Conservation (phyloP, 2,329 filamentous ascomycete genomes). For the Davidsoniella eucalypti region DNA sequence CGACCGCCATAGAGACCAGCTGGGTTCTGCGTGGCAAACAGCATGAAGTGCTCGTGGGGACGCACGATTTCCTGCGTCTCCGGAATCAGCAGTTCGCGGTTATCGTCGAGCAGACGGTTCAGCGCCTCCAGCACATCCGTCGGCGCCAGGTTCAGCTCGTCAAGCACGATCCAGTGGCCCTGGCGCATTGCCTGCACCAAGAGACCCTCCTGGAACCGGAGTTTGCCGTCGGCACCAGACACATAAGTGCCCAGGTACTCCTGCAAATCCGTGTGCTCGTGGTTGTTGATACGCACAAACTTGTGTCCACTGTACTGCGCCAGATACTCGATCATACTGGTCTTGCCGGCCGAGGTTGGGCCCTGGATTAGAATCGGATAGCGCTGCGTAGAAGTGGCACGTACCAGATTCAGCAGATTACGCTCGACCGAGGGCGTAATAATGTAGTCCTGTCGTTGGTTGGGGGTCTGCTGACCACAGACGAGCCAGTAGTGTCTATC, state of each 20-base stretch:
- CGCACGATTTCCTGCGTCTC: constrained; percentile 90
- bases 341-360: constrained; percentile 93
- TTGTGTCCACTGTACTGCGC: constrained; percentile 94
- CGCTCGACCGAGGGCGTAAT: constrained; percentile 89
- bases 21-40: constrained; percentile 96
- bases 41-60: constrained; percentile 88
- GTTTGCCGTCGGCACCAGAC: constrained; percentile 66
- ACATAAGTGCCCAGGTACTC: constrained; percentile 94
- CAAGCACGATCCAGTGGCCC: constrained; percentile 94
- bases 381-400: constrained; percentile 77
- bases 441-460: constrained; percentile 79
- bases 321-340: constrained; percentile 97
- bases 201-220: constrained; percentile 84
- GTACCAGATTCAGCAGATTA: constrained; percentile 85
- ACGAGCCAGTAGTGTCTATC: constrained; percentile 78
- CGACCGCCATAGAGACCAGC: constrained; percentile 88
- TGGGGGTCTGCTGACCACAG: constrained; percentile 45
- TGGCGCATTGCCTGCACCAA: constrained; percentile 82
- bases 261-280: constrained; percentile 95
- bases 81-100: constrained; percentile 84
- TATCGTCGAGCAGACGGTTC: constrained; percentile 90
- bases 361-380: constrained; percentile 94
- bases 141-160: constrained; percentile 91
- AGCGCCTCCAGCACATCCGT: constrained; percentile 94
- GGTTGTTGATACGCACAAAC: constrained; percentile 97